Conservation (phyloP, 257 asterid genomes). For the Oldenlandia corymbosa region DNA sequence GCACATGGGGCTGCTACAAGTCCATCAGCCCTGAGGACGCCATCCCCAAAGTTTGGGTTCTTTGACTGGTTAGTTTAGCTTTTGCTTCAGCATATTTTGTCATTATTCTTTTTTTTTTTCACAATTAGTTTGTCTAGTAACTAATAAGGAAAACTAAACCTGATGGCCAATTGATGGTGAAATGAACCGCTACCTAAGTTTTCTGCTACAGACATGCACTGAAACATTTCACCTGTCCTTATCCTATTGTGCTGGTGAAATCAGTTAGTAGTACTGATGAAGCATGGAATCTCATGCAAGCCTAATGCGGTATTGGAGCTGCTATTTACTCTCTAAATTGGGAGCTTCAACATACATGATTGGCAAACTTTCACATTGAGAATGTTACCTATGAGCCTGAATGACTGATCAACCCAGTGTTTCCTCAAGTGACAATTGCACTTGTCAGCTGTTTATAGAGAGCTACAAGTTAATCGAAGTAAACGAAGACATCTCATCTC, state of each 20-base stretch:
- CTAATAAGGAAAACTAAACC: neutral
- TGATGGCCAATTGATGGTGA: too few relatives aligned
- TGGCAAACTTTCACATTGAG: conserved; percentile 29
- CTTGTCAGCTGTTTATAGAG: conserved; percentile 15
- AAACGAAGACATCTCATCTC: conserved; percentile 31
- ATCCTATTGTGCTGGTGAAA: conserved; percentile 41
- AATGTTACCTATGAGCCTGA: conserved; percentile 17
- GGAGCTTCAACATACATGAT: conserved; percentile 42
- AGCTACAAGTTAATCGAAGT: conserved; percentile 18
- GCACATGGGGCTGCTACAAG: conserved; percentile 39
- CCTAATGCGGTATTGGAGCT: conserved; percentile 29
- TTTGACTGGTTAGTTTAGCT: conserved; percentile 79
- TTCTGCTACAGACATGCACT: neutral
- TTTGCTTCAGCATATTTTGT: conserved; percentile 8
- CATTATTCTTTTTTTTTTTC: neutral
- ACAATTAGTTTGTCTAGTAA: too few relatives aligned
- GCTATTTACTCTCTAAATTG: conserved; percentile 33
- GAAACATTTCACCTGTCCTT: neutral
- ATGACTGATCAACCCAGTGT: conserved; percentile 14
- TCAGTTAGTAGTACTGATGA: conserved; percentile 60
- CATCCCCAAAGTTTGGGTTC: conserved; percentile 85
- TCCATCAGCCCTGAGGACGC: conserved; percentile 85
- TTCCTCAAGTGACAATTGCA: conserved; percentile 23
- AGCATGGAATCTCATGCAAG: conserved; percentile 30
- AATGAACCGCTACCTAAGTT: too few relatives aligned